Evolutionary conservation across 345 rosid genomes (phyloP), one percentile per base, ranked within the genome.

Genomic region (Boechera divaricarpa): DNA sequence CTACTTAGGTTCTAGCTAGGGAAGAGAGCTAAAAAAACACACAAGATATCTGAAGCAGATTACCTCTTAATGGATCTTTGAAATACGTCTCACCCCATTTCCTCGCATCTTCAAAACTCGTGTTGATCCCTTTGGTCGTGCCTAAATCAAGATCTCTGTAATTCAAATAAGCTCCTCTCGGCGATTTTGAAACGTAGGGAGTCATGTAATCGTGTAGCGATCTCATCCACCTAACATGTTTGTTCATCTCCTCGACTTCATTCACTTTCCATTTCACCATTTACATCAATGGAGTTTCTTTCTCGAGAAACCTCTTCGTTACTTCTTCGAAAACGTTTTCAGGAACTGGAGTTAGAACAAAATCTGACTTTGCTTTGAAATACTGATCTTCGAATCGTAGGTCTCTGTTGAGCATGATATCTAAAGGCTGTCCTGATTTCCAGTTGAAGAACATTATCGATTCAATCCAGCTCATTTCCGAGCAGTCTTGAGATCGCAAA

Each of bases 361-460:
- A 93, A 70, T 91, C 98, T 0, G 98, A 91, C 74, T 93, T 93
- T 36, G 78, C 83, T 79, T 91, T 89, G 78, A 67, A 88, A 16
- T 41, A 51, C 4, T 28, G 69, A 10, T 85, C 70, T 8, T 75
- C 69, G 11, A 35, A 61, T 5, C 74, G 13, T 1, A 11, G 65
- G 58, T 61, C 44, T 56, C 85, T 80, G 24, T 83, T 74, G 6
- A 82, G 82, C 59, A 89, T 13, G n/a, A 29, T 82, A 41, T 76
- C 69, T 18, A 80, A 10, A 1, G 84, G 42, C 8, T 85, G 79
- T 11, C 83, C 86, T 61, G 68, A 64, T 7, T 42, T 82, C 76
- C 83, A 80, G 16, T 71, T 74, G 11, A 88, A 48, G 78, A 79
- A 79, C 82, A 79, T 73, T 0, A 67, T 49, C 0, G 96, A 85